Conservation (phyloP, 305 asterid species). For the Solanum hybrid region DNA sequence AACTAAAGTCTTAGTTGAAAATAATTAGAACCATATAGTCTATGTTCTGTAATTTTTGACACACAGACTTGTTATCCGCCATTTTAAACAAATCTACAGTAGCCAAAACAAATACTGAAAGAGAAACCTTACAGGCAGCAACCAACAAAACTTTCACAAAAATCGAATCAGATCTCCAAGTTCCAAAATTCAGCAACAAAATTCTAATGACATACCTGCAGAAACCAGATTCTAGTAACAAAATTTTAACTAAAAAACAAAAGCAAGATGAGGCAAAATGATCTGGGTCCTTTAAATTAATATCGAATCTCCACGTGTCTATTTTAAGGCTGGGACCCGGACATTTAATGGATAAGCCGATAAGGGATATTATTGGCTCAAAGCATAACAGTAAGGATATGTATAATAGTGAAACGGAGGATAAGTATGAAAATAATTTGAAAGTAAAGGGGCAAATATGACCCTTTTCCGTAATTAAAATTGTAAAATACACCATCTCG, state of each 20-base stretch:
- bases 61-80: neutral
- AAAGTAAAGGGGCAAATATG: neutral
- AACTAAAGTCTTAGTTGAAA: neutral
- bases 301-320: neutral
- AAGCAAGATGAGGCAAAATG: neutral
- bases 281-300: neutral
- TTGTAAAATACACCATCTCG: neutral
- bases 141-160: neutral
- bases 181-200: neutral
- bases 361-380: neutral
- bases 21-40: neutral
- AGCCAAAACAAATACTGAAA: neutral
- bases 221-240: neutral
- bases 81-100: neutral
- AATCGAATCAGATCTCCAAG: neutral
- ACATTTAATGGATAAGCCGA: neutral
- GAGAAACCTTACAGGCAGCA: neutral
- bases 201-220: neutral
- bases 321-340: neutral
- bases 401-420: neutral
- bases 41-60: neutral
- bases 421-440: neutral
- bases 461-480: neutral
- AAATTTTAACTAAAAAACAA: neutral
- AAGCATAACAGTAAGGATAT: neutral